Evolutionary conservation across 805 yeast species (phyloP), one percentile per base, ranked within the genome.

Genomic region (Candida michaelii): DNA sequence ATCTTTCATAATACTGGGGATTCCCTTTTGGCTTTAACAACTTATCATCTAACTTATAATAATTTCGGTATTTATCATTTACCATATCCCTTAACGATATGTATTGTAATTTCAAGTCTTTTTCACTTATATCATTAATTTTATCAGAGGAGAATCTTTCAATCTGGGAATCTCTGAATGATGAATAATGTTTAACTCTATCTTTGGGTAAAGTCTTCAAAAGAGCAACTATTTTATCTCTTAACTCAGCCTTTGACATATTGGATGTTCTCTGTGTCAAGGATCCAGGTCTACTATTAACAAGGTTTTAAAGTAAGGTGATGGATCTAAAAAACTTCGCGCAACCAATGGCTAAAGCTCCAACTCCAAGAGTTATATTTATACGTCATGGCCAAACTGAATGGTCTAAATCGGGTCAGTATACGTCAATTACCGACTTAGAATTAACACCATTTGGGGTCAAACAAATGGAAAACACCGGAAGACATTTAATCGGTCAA

Each of bases 391-490:
- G 91, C 52, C 96, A 90, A 68, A 90, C 98, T 2, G 95, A 83
- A 62, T 90, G 98, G 98, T 90, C 97, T 35, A 82, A 85, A 56
- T 76, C 89, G 2, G 98, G 98, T 18, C 96, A 88, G 60, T 84
- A 87, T 66, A 91, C 98, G 3, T 88, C 97, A 2, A 51, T 71
- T 32, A 91, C 98, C 1, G 97, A 91, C 53, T 59, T 91, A 13
- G 80, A 81, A 8, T 74, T 91, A 56, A 88, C 97, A 1, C 73
- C 70, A 2, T 83, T 79, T 52, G 98, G 97, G 38, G 86, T 79
- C 11, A 69, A 69, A 27, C 93, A 89, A 58, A 87, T 89, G 79
- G 63, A 66, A 35, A 77, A 77, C 25, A 85, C 96, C 16, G 96
- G 96, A 5, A 63, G 73, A 48, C 73, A 77, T 14, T 66, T 89